Evolutionary conservation across 2,329 filamentous ascomycete genomes (phyloP), one percentile per base, ranked within the genome.

Genomic region (Trichoderma hamatum): DNA sequence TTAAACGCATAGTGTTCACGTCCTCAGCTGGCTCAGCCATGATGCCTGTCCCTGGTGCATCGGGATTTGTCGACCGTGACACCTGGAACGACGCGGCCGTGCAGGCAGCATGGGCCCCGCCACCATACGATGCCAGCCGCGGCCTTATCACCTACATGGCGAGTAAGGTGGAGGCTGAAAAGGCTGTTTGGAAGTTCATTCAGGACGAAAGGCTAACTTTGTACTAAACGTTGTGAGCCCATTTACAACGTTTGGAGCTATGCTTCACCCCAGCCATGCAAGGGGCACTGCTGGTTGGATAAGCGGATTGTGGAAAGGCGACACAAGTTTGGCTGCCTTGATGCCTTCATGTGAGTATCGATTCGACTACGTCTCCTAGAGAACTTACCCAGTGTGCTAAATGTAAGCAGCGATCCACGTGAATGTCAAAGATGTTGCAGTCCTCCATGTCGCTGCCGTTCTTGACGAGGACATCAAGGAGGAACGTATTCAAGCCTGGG

Each of bases 111-210:
- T 54, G 51, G 51, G 51, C 51, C 7, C 51, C 51, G 1, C 6
- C 70, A 52, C 1, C 63, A 7, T 54, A 54, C 46, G 46, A 49
- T 13, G 55, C 55, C 14, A 26, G n/a, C 34, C 55, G 55, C 21
- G 55, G 55, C 2, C 9, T 59, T 32, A 5, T 19, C 32, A 59
- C 55, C 32, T 59, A 59, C 55, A 39, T 59, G 32, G 55, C 32
- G 32, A 59, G 55, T 19, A 59, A 59, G 55, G 55, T 59, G 21
- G 55, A 59, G 34, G 55, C 55, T n/a, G 55, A 59, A 34, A 59
- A 59, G 32, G 55, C 55, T 39, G 55, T 28, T 6, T 59, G 55
- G 55, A 59, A 59, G 32, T 59, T 39, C 32, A 19, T 39, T 13
- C 7, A 59, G 39, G 55, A 59, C 13, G 55, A 59, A 7, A 49